Evolutionary conservation across 805 yeast species (phyloP).

Genomic region (Nakazawaea wyomingensis): DNA sequence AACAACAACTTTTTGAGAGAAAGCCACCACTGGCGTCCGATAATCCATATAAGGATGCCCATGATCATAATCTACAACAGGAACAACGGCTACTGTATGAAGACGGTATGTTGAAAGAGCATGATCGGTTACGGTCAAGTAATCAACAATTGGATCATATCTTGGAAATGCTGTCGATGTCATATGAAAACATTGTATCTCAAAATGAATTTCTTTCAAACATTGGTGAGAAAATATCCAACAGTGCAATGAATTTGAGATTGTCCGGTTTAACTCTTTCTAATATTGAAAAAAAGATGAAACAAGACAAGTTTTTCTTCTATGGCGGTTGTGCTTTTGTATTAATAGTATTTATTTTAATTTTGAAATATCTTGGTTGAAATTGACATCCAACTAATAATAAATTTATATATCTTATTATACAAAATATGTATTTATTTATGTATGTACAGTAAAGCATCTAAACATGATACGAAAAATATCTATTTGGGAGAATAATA

Average conservation of each 20-base stretch:
- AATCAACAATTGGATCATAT: slow-evolving; percentile 84
- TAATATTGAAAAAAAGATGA: slow-evolving; percentile 73
- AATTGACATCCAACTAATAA: not conserved
- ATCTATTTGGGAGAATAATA: slow-evolving; percentile 34
- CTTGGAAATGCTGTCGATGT: slow-evolving; percentile 80
- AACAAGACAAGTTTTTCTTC: slow-evolving; percentile 82
- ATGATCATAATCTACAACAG: slow-evolving; percentile 20
- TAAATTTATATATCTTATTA: too few species aligned
- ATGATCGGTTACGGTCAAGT: slow-evolving; percentile 57
- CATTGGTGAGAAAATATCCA: slow-evolving; percentile 59
- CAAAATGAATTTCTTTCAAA: slow-evolving; percentile 69
- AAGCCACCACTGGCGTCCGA: slow-evolving; percentile 35
- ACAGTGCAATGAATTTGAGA: slow-evolving; percentile 75
- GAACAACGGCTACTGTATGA: slow-evolving; percentile 21
- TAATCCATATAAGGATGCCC: slow-evolving; percentile 37
- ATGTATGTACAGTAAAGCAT: too few species aligned
- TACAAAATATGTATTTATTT: too few species aligned
- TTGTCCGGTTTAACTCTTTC: slow-evolving; percentile 81
- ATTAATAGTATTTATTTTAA: slow-evolving; percentile 60
- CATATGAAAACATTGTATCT: slow-evolving; percentile 79
- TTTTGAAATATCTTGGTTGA: slow-evolving; percentile 59
- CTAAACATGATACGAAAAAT: not conserved
- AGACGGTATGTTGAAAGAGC: slow-evolving; percentile 70
- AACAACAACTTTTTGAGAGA: slow-evolving; percentile 53
- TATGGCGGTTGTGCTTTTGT: slow-evolving; percentile 66